Base-by-base conservation (phyloP, 306 rosid genomes). In the Chamaecrista fasciculata region DNA sequence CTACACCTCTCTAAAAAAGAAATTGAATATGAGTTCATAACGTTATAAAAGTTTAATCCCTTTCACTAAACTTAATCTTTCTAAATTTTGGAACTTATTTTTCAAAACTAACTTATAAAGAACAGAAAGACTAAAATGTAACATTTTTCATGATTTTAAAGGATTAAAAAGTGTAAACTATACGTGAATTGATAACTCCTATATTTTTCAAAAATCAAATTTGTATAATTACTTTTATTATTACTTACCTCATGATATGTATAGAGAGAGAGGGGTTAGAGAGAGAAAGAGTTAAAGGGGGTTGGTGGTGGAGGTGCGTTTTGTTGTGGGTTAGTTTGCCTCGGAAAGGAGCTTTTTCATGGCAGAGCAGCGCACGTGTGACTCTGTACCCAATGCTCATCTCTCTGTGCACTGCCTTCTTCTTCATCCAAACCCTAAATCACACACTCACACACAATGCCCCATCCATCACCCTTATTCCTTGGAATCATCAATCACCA, bases 311-410 rank as follows among this genome's bases (percentile, higher is more conserved):
- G 81, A 78, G 86, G 87, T 76, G 73, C 74, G 82, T 59, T 80
- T 77, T 76, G 86, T 76, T 85, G 82, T 70, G 86, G 83, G 65
- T 59, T 81, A 84, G 84, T 59, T 82, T 89, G 87, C 98, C 98
- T 92, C 91, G 96, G 79, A 84, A 92, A 92, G 76, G 89, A 89
- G 78, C 86, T 68, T 67, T 86, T 74, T 5, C 5, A 29, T 29
- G 2, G 2, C 82, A 82, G 92, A 84, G 81, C 71, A 75, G 49
- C 69, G 96, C 96, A 92, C 92, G 98, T 92, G 98, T 84, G 95
- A 81, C 91, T 86, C 96, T 79, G 70, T 82, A 72, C 82, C 95
- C 95, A 78, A 92, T 81, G 92, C 80, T 75, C 73, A 20, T 66
- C 85, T 72, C 86, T 72, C 86, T 72, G 86, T 83, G n/a, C n/a